Evolutionary conservation across 1,284 basidiomycete genomes (phyloP).

Genomic region (Entoloma clypeatum): DNA sequence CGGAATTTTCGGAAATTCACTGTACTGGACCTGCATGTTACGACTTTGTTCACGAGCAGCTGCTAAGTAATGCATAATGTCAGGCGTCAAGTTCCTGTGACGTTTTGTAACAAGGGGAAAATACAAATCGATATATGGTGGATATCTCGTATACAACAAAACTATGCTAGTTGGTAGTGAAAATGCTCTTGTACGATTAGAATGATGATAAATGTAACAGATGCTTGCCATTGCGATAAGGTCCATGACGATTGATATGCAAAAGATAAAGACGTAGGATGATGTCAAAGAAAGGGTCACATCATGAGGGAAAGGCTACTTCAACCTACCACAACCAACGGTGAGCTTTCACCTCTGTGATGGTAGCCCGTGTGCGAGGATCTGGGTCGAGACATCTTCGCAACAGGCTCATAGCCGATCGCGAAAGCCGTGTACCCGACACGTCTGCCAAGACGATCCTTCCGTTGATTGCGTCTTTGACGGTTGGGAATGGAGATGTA

Average conservation of each 20-base stretch:
- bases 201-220: background rate
- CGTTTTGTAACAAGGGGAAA: slow-evolving; percentile 3
- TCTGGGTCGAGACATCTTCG: slow-evolving; percentile 72
- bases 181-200: background rate
- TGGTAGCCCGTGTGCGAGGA: slow-evolving; percentile 61
- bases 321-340: slow-evolving; percentile 53
- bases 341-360: slow-evolving; percentile 71
- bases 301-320: background rate
- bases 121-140: slow-evolving; percentile 7
- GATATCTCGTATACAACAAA: slow-evolving; percentile 13
- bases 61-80: too few species aligned
- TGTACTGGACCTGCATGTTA: too few species aligned
- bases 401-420: slow-evolving; percentile 58
- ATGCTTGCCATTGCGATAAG: background rate
- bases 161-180: background rate
- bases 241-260: background rate
- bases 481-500: slow-evolving; percentile 78
- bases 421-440: slow-evolving; percentile 36
- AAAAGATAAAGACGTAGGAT: background rate
- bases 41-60: too few species aligned
- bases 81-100: too few species aligned
- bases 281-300: slow-evolving; percentile 1
- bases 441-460: slow-evolving; percentile 41
- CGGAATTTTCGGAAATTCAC: background rate
- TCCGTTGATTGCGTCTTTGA: slow-evolving; percentile 62